Evolutionary conservation across 495 filamentous ascomycete genomes (phyloP), one percentile per base, ranked within the genome.

Genomic region (Parathielavia hyrcaniae): DNA sequence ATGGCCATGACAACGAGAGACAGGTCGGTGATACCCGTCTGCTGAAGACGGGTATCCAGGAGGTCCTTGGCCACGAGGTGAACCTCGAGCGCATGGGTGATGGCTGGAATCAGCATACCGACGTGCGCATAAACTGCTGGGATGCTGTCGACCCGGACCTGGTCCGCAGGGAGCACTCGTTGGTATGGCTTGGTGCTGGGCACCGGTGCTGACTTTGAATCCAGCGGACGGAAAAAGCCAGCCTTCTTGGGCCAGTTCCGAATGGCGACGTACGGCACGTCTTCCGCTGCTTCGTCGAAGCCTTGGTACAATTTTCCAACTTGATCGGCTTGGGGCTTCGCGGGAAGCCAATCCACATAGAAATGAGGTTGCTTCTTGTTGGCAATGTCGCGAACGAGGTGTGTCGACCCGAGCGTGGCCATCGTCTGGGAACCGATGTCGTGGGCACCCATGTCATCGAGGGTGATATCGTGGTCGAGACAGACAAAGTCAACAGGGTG

Each of bases 31-130:
- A 95, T 81, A 0, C 64, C 66, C 5, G 87, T 71, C 5, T 72
- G 69, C 46, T 72, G 67, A 6, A 96, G 69, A 26, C 90, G 64
- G 0, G 78, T 86, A 10, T 75, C 70, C 46, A 83, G 78, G 5
- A 97, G 73, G 26, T 78, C 74, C 20, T 80, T 69, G 2, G 86
- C 89, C 30, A 91, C 72, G 20, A 91, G 70, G 17, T 73, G 72
- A 5, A 82, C 71, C 59, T 87, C 87, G 17, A 92, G 61, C n/a
- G 80, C 79, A 54, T 87, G 80, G 6, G 88, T 71, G 9, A 97
- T 84, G 0, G 86, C 83, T 0, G 93, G 90, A 23, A 95, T 76
- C 36, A 95, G 77, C 16, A 86, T 74, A 1, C 83, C 87, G 57
- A 95, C 82, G 23, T 83, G 75, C 1, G 81, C 77, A 55, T 84